These are phyloP conservation scores for Ashbya aceris DNA, from an alignment of 1,139 yeast species.

Conservation along the genomic window DNA sequence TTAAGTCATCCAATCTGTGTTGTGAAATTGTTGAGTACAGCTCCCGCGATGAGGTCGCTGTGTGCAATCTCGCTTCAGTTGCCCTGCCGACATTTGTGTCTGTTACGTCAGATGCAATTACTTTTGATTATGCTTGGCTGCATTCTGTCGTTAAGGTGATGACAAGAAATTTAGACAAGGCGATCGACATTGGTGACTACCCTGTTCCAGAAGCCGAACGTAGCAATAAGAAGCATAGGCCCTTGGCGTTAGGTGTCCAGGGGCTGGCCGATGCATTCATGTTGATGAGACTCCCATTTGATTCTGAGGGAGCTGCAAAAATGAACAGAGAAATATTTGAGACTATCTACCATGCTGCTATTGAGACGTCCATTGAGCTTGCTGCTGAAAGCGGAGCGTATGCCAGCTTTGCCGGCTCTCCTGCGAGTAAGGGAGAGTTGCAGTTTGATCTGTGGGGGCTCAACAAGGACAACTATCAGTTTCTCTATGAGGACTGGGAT, in stretches of 20 bases:
- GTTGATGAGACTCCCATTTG: slow-evolving; percentile 68
- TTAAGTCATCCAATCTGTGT: slow-evolving; percentile 81
- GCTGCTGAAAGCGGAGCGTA: slow-evolving; percentile 59
- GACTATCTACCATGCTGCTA: slow-evolving; percentile 81
- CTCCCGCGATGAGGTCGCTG: slow-evolving; percentile 79
- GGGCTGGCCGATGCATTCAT: slow-evolving; percentile 81
- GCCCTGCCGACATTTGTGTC: slow-evolving; percentile 66
- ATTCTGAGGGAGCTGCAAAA: slow-evolving; percentile 60
- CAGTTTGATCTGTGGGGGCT: slow-evolving; percentile 74
- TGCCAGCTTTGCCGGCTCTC: slow-evolving; percentile 63
- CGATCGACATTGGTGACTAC: slow-evolving; percentile 70
- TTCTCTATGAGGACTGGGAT: slow-evolving; percentile 62
- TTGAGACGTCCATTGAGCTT: slow-evolving; percentile 70
- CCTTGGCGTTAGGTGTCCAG: slow-evolving; percentile 84
- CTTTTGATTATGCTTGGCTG: slow-evolving; percentile 58
- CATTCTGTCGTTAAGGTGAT: slow-evolving; percentile 69
- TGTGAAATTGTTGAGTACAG: slow-evolving; percentile 88
- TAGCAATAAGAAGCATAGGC: slow-evolving; percentile 70
- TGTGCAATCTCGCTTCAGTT: slow-evolving; percentile 80
- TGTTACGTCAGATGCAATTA: slow-evolving; percentile 33
- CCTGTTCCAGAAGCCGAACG: slow-evolving; percentile 62
- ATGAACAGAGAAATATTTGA: slow-evolving; percentile 76
- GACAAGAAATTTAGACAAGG: slow-evolving; percentile 60
- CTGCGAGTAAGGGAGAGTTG: slow-evolving; percentile 67
- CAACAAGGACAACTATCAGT: slow-evolving; percentile 20